Percentiles rank a stretch among this genome's conserved stretches.
Conservation (phyloP, 768 basidiomycete species). For the Exidia glandulosa region DNA sequence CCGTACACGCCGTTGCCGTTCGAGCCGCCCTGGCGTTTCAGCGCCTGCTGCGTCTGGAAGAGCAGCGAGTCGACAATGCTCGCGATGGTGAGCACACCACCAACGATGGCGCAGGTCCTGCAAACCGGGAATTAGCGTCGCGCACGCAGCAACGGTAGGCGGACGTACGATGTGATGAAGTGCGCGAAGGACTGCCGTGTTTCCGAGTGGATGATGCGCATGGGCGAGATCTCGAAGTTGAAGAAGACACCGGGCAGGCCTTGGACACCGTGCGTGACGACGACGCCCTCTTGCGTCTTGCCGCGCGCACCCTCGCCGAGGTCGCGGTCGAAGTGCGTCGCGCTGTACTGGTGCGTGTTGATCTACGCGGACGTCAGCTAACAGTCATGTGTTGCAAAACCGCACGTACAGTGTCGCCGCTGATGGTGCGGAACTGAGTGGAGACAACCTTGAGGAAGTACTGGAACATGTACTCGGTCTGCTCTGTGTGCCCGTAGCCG, state of each 20-base stretch:
- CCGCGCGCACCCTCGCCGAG: constrained; percentile 49
- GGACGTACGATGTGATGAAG: constrained; percentile 87
- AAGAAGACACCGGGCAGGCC: constrained; percentile 53
- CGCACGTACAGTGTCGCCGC: constrained; percentile 51
- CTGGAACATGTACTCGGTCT: constrained; percentile 90
- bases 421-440: constrained; percentile 81
- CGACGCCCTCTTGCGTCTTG: constrained; percentile 50
- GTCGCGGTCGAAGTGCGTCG: constrained; percentile 93
- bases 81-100: constrained; percentile 92
- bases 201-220: constrained; percentile 86
- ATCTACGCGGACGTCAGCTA: constrained; percentile 31
- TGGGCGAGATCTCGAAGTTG: constrained; percentile 96
- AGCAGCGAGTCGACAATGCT: constrained; percentile 78
- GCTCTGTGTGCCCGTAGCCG: constrained; percentile 55
- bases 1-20: constrained; percentile 7
- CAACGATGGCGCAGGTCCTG: constrained; percentile 95
- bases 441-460: constrained; percentile 99
- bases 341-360: constrained; percentile 90
- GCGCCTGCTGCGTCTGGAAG: constrained; percentile 65
- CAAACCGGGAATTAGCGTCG: neutral
- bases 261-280: constrained; percentile 70
- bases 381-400: neutral
- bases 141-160: neutral
- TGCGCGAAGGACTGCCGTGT: constrained; percentile 93
- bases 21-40: constrained; percentile 46